A percentile compares a stretch with the other conserved stretches of the same genome.
Evolutionary conservation across 1,139 yeast species (phyloP).

Genomic region (Geotrichum bryndzae): DNA sequence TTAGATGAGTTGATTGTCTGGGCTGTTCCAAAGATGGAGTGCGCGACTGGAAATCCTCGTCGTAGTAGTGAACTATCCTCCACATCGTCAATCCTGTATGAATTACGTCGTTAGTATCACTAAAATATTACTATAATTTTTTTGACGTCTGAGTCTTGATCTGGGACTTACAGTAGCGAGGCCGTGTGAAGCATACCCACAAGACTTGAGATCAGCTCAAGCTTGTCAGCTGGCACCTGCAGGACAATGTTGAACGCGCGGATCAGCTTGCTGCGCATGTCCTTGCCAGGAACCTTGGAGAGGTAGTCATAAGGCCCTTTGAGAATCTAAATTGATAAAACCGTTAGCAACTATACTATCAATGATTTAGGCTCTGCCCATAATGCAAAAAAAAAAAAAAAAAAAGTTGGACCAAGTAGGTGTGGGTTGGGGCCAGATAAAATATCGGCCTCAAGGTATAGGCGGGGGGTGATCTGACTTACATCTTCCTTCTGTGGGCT

Average conservation of each 20-base stretch:
- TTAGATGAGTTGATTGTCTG: slow-evolving; percentile 78
- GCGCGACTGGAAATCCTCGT: slow-evolving; percentile 76
- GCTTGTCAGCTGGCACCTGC: slow-evolving; percentile 36
- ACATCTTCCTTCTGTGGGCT: slow-evolving; percentile 4
- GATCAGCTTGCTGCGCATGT: slow-evolving; percentile 46
- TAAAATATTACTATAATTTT: background rate
- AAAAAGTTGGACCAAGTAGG: background rate
- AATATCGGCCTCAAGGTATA: background rate
- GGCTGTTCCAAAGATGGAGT: slow-evolving; percentile 66
- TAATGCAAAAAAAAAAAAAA: background rate
- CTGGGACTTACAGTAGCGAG: slow-evolving; percentile 42
- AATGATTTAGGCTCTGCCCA: background rate
- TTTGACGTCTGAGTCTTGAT: background rate
- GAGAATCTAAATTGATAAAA: slow-evolving; percentile 28
- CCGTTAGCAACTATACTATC: background rate
- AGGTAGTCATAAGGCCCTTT: slow-evolving; percentile 51
- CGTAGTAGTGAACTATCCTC: slow-evolving; percentile 70
- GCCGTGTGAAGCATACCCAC: slow-evolving; percentile 60
- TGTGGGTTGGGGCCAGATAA: background rate
- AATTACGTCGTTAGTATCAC: background rate
- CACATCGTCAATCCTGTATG: slow-evolving; percentile 61
- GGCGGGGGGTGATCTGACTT: background rate
- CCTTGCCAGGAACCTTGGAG: slow-evolving; percentile 49
- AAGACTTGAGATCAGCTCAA: slow-evolving; percentile 40
- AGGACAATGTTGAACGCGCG: slow-evolving; percentile 47